phyloP scores from a whole-genome alignment of 2,329 filamentous ascomycete species.

The Talaromyces sp. region DNA sequence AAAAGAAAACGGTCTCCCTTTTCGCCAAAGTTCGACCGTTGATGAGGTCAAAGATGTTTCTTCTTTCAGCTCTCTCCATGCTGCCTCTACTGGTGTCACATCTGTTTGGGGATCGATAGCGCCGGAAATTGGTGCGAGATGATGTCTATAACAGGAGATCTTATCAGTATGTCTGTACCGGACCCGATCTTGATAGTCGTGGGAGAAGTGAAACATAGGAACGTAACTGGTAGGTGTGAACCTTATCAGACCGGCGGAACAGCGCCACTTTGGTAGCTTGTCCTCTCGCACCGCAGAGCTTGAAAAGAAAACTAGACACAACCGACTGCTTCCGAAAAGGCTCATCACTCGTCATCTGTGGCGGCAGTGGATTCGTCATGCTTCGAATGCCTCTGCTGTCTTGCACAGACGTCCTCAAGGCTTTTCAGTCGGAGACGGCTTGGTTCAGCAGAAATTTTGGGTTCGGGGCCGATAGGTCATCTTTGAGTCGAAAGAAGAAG shows the following conservation, averaged over 20 bases:
- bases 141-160: slow-evolving; percentile 41
- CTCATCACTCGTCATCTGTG: neutral
- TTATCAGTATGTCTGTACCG: slow-evolving; percentile 1
- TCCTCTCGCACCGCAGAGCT: slow-evolving; percentile 20
- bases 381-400: neutral
- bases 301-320: slow-evolving; percentile 47
- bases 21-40: slow-evolving; percentile 51
- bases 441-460: too few relatives aligned
- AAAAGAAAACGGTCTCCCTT: slow-evolving; percentile 59
- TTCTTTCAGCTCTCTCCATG: slow-evolving; percentile 60
- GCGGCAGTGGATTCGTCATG: neutral
- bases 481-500: neutral
- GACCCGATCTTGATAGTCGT: neutral
- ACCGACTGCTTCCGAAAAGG: slow-evolving; percentile 31
- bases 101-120: slow-evolving; percentile 54
- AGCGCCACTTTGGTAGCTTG: slow-evolving; percentile 52
- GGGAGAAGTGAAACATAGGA: slow-evolving; percentile 21
- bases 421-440: neutral
- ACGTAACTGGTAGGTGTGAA: slow-evolving; percentile 56
- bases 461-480: neutral
- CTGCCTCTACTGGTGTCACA: slow-evolving; percentile 51
- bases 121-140: slow-evolving; percentile 61
- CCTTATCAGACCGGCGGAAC: slow-evolving; percentile 58
- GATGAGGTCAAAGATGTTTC: slow-evolving; percentile 55
- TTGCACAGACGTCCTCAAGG: neutral